Conservation (phyloP, 2,329 filamentous ascomycete genomes). For the Anthostomella pinea region DNA sequence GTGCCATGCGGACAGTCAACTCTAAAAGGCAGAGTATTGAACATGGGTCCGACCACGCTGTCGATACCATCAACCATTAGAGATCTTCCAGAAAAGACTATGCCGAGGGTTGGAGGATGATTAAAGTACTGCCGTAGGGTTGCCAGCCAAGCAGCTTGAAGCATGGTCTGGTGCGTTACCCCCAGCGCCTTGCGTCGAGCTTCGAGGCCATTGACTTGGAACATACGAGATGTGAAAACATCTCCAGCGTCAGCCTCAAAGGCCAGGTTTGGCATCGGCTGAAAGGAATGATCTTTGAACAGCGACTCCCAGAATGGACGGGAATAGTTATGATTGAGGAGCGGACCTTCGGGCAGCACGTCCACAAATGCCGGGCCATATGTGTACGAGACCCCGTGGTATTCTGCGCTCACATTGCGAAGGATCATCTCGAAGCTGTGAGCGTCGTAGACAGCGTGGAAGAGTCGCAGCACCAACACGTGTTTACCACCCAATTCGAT, state of each 20-base stretch:
- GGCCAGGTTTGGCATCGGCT: constrained; percentile 19
- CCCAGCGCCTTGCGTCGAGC: constrained; percentile 55
- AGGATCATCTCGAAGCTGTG: constrained; percentile 71
- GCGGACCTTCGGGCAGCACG: constrained; percentile 66
- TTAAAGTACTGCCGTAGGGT: constrained; percentile 54
- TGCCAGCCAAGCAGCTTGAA: constrained; percentile 72
- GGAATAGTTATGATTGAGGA: constrained; percentile 44
- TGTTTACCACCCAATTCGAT: constrained; percentile 28
- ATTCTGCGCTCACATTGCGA: constrained; percentile 51
- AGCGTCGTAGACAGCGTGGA: constrained; percentile 87
- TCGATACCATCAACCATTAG: constrained; percentile 66
- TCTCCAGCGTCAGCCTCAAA: constrained; percentile 1
- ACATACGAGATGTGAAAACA: constrained; percentile 22
- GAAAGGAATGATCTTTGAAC: constrained; percentile 37
- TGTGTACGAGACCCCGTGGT: constrained; percentile 33
- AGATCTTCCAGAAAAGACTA: constrained; percentile 75
- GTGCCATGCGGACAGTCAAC: constrained; percentile 41
- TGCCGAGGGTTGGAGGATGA: constrained; percentile 58
- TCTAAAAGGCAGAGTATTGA: constrained; percentile 82
- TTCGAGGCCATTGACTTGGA: constrained; percentile 47
- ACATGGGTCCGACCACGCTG: constrained; percentile 73
- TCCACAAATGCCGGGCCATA: constrained; percentile 60
- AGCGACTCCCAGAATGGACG: constrained; percentile 66
- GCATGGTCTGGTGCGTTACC: constrained; percentile 74
- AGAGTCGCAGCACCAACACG: constrained; percentile 64